Base-by-base conservation (phyloP, 2,329 filamentous ascomycete species). In the Fusarium scirpi region DNA sequence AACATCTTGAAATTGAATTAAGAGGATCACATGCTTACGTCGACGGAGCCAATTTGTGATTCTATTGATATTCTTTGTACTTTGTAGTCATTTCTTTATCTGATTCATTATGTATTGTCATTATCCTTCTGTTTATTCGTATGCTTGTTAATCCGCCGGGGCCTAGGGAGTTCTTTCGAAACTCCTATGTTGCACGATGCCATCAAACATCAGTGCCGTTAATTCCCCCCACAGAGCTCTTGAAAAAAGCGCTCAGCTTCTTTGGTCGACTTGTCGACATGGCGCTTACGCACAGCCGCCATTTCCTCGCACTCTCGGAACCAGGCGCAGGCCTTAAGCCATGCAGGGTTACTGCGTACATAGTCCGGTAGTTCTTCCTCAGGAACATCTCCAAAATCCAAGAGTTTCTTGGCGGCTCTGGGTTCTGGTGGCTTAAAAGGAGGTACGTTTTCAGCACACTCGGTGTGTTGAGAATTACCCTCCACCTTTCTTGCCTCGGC, bases 301-400 rank as follows among this genome's bases (percentile, higher is more conserved):
- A 62, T 46, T 45, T 77, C 65, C 25, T 75, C 57, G 76, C 69
- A 66, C 46, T 81, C 75, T 18, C 81, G 79, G 62, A 83, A 64
- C 70, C 80, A 82, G 16, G 72, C 76, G 22, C 78, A 80, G 6
- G 81, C 83, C 46, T 78, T 78, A 32, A 83, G 52, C 86, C 86
- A 87, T 3, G 76, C 78, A 2, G 82, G 78, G 55, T 87, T 84
- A 4, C 78, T 78, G 30, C 65, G 76, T 8, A 87, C 83, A 30
- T 82, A 79, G 2, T 81, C 79, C 1, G 85, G 85, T 3, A 87
- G 71, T 3, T 82, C 78, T 15, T 80, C 74, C 45, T 79, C 77
- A 6, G 79, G 74, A 16, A 83, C 73, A 53, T 82, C 77, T 27
- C 77, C 79, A 67, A 82, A 82, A 60, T 83, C 80, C 22, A 79